A percentile compares a stretch with the other conserved stretches of the same genome.
Conservation (phyloP, 1,139 yeast genomes). For the Williopsis jadinii region DNA sequence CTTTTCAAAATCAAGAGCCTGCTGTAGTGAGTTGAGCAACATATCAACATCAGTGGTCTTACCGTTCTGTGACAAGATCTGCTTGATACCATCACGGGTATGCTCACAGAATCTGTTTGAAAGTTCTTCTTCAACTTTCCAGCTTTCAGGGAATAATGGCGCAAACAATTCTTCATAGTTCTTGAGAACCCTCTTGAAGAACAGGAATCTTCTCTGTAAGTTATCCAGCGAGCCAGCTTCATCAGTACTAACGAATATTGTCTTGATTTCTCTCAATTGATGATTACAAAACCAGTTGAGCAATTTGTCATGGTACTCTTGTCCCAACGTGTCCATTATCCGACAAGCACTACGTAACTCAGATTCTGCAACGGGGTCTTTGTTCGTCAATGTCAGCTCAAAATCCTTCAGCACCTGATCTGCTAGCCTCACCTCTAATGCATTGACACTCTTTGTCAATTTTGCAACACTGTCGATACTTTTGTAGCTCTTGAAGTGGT, state of each 20-base stretch:
- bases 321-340: constrained; percentile 62
- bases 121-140: constrained; percentile 65
- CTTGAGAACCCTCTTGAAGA: constrained; percentile 64
- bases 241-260: constrained; percentile 69
- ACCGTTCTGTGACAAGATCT: constrained; percentile 29
- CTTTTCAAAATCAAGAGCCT: constrained; percentile 73
- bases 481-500: constrained; percentile 74
- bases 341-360: constrained; percentile 49
- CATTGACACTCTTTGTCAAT: constrained; percentile 54
- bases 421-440: constrained; percentile 56
- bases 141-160: constrained; percentile 55
- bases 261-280: constrained; percentile 65
- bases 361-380: constrained; percentile 23
- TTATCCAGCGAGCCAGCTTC: constrained; percentile 95
- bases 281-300: constrained; percentile 68
- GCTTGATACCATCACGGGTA: constrained; percentile 60
- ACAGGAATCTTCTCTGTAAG: constrained; percentile 70
- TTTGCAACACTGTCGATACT: constrained; percentile 77
- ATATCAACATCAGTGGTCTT: constrained; percentile 44
- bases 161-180: constrained; percentile 49
- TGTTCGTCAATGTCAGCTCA: constrained; percentile 36
- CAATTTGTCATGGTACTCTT: constrained; percentile 52
- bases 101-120: constrained; percentile 57
- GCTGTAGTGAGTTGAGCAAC: constrained; percentile 52
- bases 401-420: constrained; percentile 75